These are phyloP conservation scores for Arxiozyma bovina DNA, from an alignment of 1,139 yeast genomes.

Conservation along the genomic window DNA sequence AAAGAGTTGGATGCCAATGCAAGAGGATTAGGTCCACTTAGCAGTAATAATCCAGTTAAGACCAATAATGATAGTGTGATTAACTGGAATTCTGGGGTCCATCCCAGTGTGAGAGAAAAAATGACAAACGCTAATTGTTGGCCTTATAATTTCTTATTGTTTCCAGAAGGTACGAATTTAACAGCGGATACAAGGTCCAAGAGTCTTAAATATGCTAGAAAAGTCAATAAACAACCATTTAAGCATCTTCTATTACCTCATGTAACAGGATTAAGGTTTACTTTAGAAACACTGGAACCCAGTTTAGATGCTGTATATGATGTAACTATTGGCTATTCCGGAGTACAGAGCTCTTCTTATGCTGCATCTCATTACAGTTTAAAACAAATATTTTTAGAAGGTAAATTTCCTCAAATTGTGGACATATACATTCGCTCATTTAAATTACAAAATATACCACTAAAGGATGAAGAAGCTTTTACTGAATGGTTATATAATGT, in stretches of 20 bases:
- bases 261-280: slow-evolving; percentile 64
- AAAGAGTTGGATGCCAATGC: slow-evolving; percentile 45
- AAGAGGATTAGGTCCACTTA: slow-evolving; percentile 42
- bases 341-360: slow-evolving; percentile 49
- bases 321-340: slow-evolving; percentile 74
- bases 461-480: slow-evolving; percentile 52
- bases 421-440: slow-evolving; percentile 56
- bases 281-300: slow-evolving; percentile 49
- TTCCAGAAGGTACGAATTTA: slow-evolving; percentile 93
- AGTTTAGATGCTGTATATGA: slow-evolving; percentile 69
- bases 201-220: slow-evolving; percentile 49
- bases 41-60: slow-evolving; percentile 34
- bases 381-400: slow-evolving; percentile 52
- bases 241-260: slow-evolving; percentile 72
- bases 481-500: slow-evolving; percentile 64
- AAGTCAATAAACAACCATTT: slow-evolving; percentile 41
- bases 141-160: slow-evolving; percentile 54
- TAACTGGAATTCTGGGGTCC: slow-evolving; percentile 14
- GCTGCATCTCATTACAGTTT: slow-evolving; percentile 76
- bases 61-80: slow-evolving; percentile 25
- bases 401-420: slow-evolving; percentile 61
- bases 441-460: slow-evolving; percentile 55
- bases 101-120: slow-evolving; percentile 1
- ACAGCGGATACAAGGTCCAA: slow-evolving; percentile 54
- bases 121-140: slow-evolving; percentile 16